These are phyloP conservation scores for Syzygium jambos DNA, from an alignment of 345 rosid genomes.

Conservation along the genomic window DNA sequence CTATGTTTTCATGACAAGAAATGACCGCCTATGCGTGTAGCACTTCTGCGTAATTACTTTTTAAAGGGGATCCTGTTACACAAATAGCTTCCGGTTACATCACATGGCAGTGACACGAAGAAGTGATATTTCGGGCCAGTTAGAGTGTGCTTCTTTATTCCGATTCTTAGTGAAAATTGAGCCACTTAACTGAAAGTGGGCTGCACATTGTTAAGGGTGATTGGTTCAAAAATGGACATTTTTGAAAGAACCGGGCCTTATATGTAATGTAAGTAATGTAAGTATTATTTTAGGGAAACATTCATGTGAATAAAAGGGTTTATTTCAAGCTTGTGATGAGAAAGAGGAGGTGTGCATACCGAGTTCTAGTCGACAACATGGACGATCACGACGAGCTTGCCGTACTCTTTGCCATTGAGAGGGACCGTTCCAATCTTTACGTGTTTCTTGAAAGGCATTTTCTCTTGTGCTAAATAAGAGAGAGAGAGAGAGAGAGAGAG, in stretches of 20 bases:
- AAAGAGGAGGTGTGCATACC: constrained; percentile 16
- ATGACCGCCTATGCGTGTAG: neutral
- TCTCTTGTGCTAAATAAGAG: too few species aligned
- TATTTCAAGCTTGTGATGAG: neutral
- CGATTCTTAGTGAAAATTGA: neutral
- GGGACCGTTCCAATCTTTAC: constrained; percentile 89
- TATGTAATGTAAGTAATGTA: neutral
- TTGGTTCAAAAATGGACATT: neutral
- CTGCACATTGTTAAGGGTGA: neutral
- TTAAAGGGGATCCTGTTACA: neutral
- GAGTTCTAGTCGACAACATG: constrained; percentile 78
- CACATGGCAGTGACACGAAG: neutral
- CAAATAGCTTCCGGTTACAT: neutral
- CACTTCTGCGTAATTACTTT: neutral
- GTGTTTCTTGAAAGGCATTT: constrained; percentile 66
- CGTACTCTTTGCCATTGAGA: constrained; percentile 72
- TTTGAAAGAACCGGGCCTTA: neutral
- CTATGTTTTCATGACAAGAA: neutral
- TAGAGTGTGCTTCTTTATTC: neutral
- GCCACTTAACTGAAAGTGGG: neutral
- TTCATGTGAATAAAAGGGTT: neutral
- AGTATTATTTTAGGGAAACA: neutral
- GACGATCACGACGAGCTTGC: constrained; percentile 77
- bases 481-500: too few species aligned
- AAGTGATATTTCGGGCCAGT: neutral